Evolutionary conservation across 2,329 filamentous ascomycete species (phyloP), one percentile per base, ranked within the genome.

Genomic region (Penicillium sclerotigenum): DNA sequence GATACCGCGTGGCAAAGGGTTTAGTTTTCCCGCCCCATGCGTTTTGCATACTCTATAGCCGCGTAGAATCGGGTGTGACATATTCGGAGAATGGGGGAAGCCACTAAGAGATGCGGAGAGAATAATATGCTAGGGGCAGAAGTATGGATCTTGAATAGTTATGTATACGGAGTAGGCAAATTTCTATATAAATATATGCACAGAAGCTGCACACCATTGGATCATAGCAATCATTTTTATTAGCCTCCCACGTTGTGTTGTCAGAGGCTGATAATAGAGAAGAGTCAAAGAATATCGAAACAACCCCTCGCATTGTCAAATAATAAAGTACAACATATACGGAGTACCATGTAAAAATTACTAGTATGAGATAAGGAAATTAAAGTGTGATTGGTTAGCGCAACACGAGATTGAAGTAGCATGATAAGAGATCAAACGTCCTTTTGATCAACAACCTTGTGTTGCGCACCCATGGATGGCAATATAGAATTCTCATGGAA

Each of bases 401-500:
- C 28, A 33, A 51, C 37, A 16, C 52, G 41, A 22, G 11, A 34
- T 43, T 11, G 26, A 22, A 11, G 11, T 10, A 5, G 2, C 16
- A 28, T 56, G 61, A 64, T 64, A 63, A 64, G 61, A 58, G 45
- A 47, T 28, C 45, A 29, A 37, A 46, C 36, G 11, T 29, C 24
- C 31, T 28, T 37, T 37, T 13, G 18, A 13, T 33, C 4, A 31
- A 47, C 26, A 34, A 24, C 33, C 18, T 38, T 41, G n/a, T 8
- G 16, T 52, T 29, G 20, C 18, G 29, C 14, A 33, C 9, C n/a
- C n/a, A n/a, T n/a, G n/a, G n/a, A n/a, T n/a, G n/a, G 16, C 34
- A 20, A 29, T 5, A 18, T 18, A 10, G 2, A 24, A 34, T 47
- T 41, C 16, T 24, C 3, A 10, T 45, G 18, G 28, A 31, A 10